Percentiles rank a stretch among this genome's conserved stretches.
Conservation (phyloP, 495 filamentous ascomycete species). For the Cryomyces minteri region DNA sequence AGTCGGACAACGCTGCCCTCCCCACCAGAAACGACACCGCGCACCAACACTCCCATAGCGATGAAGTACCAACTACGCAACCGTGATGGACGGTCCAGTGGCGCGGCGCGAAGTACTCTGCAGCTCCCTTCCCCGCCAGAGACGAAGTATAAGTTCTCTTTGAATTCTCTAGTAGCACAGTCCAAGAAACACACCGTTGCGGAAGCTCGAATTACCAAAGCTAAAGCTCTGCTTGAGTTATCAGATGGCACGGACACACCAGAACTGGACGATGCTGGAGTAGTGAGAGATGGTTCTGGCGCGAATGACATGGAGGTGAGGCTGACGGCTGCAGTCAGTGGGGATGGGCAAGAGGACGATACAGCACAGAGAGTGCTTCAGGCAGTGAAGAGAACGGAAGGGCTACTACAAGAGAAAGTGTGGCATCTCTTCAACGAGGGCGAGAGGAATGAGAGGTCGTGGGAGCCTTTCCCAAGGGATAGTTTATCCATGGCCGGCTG, state of each 20-base stretch:
- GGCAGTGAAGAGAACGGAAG: slow-evolving; percentile 61
- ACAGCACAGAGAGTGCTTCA: slow-evolving; percentile 33
- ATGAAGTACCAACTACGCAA: no score
- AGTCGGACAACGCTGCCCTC: no score
- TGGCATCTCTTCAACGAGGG: slow-evolving; percentile 48
- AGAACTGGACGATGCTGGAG: neutral
- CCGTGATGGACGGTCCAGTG: no score
- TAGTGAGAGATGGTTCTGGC: no score
- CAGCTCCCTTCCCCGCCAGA: no score
- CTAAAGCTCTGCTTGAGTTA: neutral
- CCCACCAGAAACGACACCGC: no score
- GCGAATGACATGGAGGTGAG: neutral
- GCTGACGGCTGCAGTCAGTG: neutral
- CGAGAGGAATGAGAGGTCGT: neutral
- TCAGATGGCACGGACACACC: neutral
- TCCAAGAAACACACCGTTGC: neutral
- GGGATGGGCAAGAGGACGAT: slow-evolving; percentile 19
- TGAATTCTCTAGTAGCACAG: neutral
- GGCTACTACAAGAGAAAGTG: slow-evolving; percentile 34
- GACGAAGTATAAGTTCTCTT: neutral
- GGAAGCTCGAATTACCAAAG: slow-evolving; percentile 2
- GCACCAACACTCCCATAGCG: no score
- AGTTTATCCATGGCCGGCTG: slow-evolving; percentile 3
- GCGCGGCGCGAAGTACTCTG: no score
- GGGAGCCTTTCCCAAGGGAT: slow-evolving; percentile 2